Conservation (phyloP, 192 early-diverging fungal species). For the Podila horticola region DNA sequence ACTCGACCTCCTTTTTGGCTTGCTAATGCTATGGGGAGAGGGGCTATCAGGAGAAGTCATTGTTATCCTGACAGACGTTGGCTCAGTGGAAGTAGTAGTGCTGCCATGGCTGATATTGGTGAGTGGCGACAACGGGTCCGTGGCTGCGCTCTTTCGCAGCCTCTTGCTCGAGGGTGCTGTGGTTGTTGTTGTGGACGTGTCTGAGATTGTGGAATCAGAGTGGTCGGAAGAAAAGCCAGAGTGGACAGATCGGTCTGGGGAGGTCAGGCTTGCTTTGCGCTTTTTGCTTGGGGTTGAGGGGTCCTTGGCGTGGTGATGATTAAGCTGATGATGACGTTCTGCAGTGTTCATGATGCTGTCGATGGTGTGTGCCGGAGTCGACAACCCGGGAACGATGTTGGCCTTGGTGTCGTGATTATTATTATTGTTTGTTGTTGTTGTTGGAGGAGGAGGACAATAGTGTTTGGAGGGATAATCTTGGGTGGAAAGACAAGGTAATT, state of each 20-base stretch:
- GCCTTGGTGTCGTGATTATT: not conserved
- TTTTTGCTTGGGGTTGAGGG: not conserved
- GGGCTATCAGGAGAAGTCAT: no score
- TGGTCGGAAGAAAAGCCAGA: not conserved
- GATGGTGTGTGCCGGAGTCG: not conserved
- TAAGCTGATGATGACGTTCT: not conserved
- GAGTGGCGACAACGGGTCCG: not conserved
- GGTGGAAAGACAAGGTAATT: no score
- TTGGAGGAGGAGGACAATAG: not conserved
- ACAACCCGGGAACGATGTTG: not conserved
- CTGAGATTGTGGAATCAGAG: not conserved
- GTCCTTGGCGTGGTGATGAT: not conserved
- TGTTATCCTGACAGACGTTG: no score
- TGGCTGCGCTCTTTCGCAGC: not conserved
- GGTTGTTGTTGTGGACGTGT: not conserved
- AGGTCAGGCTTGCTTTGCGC: not conserved
- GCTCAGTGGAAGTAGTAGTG: no score
- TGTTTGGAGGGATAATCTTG: not conserved
- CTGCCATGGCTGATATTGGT: no score
- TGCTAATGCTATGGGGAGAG: not conserved
- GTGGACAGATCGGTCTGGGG: not conserved
- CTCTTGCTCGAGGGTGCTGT: not conserved
- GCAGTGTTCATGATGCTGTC: constrained; percentile 1
- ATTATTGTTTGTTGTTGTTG: not conserved
- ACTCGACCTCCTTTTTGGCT: constrained; percentile 2